Base-by-base conservation (phyloP, 2,329 filamentous ascomycete genomes). In the Cryphonectria radicalis region DNA sequence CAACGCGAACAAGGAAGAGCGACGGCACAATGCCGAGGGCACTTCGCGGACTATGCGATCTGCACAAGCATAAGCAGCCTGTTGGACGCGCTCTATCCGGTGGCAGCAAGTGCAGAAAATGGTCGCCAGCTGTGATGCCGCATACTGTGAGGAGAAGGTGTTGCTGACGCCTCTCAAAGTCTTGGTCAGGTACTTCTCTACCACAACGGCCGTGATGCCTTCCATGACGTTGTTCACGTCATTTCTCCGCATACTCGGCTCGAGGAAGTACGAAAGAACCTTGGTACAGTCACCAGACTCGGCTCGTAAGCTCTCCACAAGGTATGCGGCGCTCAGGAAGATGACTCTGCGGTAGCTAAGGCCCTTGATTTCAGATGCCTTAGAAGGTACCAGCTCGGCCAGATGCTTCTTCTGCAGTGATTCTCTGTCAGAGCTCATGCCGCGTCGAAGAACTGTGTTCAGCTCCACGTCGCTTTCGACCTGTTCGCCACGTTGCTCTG, bases 391-490 rank as follows among this genome's bases (percentile, higher is more conserved):
- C 63, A 96, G 87, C 73, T 89, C 88, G 4, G 87, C 86, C 32
- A 99, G 86, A 10, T 90, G 87, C 77, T 91, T 93, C 84, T 97
- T 98, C 79, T 97, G 94, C 73, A 92, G 88, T 1, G 90, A 82
- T 69, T 94, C 91, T 73, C 95, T 90, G 42, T 95, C 92, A 7
- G 91, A 89, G 74, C 90, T 93, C 84, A 94, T 93, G 25, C 95
- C 95, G 73, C 96, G 90, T 72, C 95, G 91, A 66, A 99, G 85
- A 25, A 98, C 92, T 0, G 94, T 97, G 78, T 99, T 98, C 57
- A 99, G 88, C 78, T 99, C 96, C 69, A 99, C 95, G 75, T 98
- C 96, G 79, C 95, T 98, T 80, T 99, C 96, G 13, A 96, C 88
- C 78, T 97, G 91, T 76, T 97, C 95, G 42, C 93, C 92, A 71